These are phyloP conservation scores for Chondrus crispus DNA, from an alignment of 23 red algal genomes.

Conservation along the genomic window DNA sequence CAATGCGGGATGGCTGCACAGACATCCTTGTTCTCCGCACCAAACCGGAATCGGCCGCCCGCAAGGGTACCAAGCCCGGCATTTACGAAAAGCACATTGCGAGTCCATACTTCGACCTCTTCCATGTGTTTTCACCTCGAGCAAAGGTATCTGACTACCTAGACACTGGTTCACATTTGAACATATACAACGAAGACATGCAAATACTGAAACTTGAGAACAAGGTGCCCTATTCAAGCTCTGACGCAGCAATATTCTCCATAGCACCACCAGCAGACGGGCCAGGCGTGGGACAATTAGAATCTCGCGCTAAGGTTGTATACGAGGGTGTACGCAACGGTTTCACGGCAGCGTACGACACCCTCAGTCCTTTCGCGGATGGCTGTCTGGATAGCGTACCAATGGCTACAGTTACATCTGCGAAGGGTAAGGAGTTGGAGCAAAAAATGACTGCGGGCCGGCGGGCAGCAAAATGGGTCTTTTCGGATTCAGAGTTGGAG, in stretches of 20 bases:
- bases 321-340: slow-evolving; percentile 67
- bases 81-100: slow-evolving; percentile 78
- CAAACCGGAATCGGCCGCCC: slow-evolving; percentile 14
- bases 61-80: slow-evolving; percentile 40
- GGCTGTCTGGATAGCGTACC: neutral
- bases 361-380: slow-evolving; percentile 39
- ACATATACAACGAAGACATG: slow-evolving; percentile 38
- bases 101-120: slow-evolving; percentile 36
- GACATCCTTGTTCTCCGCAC: slow-evolving; percentile 82
- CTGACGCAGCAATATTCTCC: slow-evolving; percentile 33
- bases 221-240: neutral
- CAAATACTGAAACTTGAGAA: neutral
- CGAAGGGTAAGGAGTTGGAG: neutral
- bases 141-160: slow-evolving; percentile 29
- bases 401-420: neutral
- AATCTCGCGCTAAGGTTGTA: slow-evolving; percentile 36
- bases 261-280: slow-evolving; percentile 32
- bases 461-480: neutral
- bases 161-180: slow-evolving; percentile 21
- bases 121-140: neutral
- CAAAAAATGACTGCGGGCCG: neutral
- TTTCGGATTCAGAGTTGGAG: slow-evolving; percentile 19
- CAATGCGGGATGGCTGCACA: slow-evolving; percentile 64
- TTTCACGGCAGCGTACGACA: slow-evolving; percentile 70
- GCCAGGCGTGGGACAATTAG: slow-evolving; percentile 52